Base-by-base conservation (phyloP, 202 grass and related monocot genomes). In the Saccharum hybrid region DNA sequence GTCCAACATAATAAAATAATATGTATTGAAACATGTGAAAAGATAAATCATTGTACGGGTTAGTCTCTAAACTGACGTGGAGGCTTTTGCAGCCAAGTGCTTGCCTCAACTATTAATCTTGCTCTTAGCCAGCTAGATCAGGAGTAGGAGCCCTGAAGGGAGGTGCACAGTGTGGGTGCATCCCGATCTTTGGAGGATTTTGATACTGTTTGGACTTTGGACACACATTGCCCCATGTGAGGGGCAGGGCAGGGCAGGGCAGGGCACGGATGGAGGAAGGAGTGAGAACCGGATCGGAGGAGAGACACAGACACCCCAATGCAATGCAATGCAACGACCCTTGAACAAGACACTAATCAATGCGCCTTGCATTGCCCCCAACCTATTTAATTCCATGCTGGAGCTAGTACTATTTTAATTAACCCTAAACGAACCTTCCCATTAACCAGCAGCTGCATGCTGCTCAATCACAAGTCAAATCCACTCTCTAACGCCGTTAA, bases 151-250 rank as follows among this genome's bases (percentile, higher is more conserved):
- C 14, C 48, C 48, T 51, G 13, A 12, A 48, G 45, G 45, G 43
- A 13, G 43, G 45, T 5, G 40, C 40, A 40, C 7, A 8, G 38
- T 37, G n/a, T n/a, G 36, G 33, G 33, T 34, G 37, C 7, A 8
- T 40, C 1, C 8, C 7, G 7, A 8, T 40, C 2, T 36, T 37
- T 30, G 16, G 10, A n/a, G 10, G 21, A 65, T 71, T 78, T 38
- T 73, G 40, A 61, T 23, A 15, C 65, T 82, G 39, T 71, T 76
- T 61, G 0, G n/a, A n/a, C n/a, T n/a, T n/a, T n/a, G n/a, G 52
- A 31, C 65, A 63, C 28, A 69, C 51, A 82, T 82, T 52, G 65
- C n/a, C 54, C 72, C 79, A 88, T 79, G 66, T 83, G 74, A 72
- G 36, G 43, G 34, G 57, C 74, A 45, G 18, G 36, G 36, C 22